These are phyloP conservation scores for Aspergillus brunneoviolaceus DNA, from an alignment of 2,329 filamentous ascomycete species.

Conservation along the genomic window DNA sequence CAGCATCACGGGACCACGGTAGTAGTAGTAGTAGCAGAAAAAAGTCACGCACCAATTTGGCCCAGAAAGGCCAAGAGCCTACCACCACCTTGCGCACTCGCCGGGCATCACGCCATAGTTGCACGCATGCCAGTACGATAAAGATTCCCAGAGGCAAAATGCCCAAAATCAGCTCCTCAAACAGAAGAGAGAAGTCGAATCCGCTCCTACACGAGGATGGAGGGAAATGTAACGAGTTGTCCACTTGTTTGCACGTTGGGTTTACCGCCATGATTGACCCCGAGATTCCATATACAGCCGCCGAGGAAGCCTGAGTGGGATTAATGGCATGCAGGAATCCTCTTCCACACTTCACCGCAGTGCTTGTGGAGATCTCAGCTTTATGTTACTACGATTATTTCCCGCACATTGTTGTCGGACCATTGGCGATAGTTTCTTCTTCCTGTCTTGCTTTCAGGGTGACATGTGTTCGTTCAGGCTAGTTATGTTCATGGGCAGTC, in stretches of 20 bases:
- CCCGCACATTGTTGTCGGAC: not conserved
- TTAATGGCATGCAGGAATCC: not conserved
- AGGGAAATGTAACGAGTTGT: conserved; percentile 37
- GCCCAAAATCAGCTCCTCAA: conserved; percentile 45
- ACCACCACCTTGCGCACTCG: conserved; percentile 36
- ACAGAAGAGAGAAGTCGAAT: conserved; percentile 50
- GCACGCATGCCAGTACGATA: conserved; percentile 34
- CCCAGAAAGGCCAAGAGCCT: conserved; percentile 27
- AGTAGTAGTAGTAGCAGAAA: not conserved
- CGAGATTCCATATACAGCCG: conserved; percentile 20
- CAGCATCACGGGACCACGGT: not conserved
- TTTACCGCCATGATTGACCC: conserved; percentile 30
- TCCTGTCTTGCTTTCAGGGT: not conserved
- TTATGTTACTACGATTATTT: not conserved
- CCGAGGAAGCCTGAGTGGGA: not conserved
- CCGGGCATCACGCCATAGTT: conserved; percentile 37
- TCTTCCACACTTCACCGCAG: not conserved
- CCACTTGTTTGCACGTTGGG: conserved; percentile 32
- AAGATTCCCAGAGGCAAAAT: conserved; percentile 39
- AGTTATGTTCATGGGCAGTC: not conserved
- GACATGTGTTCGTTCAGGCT: not conserved
- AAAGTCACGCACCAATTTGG: conserved; percentile 37
- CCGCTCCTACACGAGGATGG: conserved; percentile 37
- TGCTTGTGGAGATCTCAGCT: not conserved
- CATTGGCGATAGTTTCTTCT: not conserved